Base-by-base conservation (phyloP, 805 yeast genomes). In the Yamadazyma sp. region DNA sequence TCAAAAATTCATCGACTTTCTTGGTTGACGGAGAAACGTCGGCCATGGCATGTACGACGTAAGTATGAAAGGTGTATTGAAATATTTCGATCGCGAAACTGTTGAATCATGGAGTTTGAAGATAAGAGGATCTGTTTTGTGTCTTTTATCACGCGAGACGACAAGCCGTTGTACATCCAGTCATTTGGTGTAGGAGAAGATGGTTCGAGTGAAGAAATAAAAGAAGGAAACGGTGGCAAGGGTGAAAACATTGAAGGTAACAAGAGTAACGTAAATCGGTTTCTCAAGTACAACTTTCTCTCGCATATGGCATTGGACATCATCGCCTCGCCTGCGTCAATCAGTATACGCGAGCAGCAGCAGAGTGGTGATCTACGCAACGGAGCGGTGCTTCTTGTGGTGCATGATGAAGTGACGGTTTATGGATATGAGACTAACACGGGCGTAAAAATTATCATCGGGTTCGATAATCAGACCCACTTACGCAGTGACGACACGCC, bases 271-370 rank as follows among this genome's bases (percentile, higher is more conserved):
- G 66, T 71, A 30, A 71, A 77, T 46, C 67, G 66, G 41, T 60
- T 75, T 38, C 60, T 82, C 20, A 78, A 81, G 48, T 81, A 78
- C 60, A 80, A 83, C 50, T 82, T 82, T 48, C 62, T 83, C 20
- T 75, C 86, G n/a, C 87, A 83, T 53, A 82, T 83, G 83, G 79
- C 88, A 4, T 60, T 83, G 16, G 90, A 83, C 55, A 73, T 81
- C 14, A 80, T 83, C 50, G 68, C 79, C 22, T 75, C 84, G 20
- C 77, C 79, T 0, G 44, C 68, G 8, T 58, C 72, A 22, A 60
- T 71, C 13, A 50, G 53, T 33, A 47, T 67, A 20, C 52, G 71
- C 17, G 71, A 64, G 40, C 67, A 57, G 38, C 71, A 66, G 42
- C 57, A 53, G 32, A 40, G 40, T 10, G 47, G 38, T 13, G 49